Percentiles rank a stretch among this genome's conserved stretches.
Evolutionary conservation across 352 stramenopile species (phyloP).

Genomic region (Phytophthora fragariae): DNA sequence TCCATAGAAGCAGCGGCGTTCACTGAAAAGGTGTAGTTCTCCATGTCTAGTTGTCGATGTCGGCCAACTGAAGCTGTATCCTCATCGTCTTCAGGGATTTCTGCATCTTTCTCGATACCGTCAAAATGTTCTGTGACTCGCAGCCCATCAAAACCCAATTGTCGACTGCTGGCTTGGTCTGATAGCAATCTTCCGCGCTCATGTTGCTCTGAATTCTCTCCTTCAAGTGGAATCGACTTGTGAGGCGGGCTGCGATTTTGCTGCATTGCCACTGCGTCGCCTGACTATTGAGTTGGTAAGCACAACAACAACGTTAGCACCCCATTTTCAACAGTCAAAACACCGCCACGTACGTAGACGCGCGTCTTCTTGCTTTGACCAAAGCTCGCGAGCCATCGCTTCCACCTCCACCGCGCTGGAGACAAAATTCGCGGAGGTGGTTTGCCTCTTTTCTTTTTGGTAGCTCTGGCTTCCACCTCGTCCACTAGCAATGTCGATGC

Average conservation of each 20-base stretch:
- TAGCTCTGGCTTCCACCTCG: constrained; percentile 4
- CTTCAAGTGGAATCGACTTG: constrained; percentile 9
- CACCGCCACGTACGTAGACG: constrained; percentile 42
- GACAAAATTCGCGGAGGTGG: constrained; percentile 22
- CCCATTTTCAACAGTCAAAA: background rate
- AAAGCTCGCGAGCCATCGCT: constrained; percentile 31
- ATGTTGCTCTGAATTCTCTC: background rate
- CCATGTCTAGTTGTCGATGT: constrained; percentile 29
- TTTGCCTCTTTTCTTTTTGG: constrained; percentile 23
- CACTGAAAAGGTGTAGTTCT: constrained; percentile 69
- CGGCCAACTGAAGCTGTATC: background rate
- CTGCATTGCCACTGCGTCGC: constrained; percentile 30
- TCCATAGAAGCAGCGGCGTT: constrained; percentile 56
- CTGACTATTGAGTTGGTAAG: constrained; percentile 26
- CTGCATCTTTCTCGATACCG: constrained; percentile 13
- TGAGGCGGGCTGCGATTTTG: constrained; percentile 9
- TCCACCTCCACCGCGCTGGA: constrained; percentile 31
- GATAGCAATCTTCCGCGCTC: constrained; percentile 13
- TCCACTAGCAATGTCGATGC: constrained; percentile 33
- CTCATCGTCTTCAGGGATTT: constrained; percentile 16
- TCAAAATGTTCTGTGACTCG: constrained; percentile 14
- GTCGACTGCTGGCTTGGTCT: constrained; percentile 15
- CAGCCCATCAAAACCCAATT: constrained; percentile 12
- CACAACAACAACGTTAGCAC: too few relatives aligned
- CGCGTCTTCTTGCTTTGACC: constrained; percentile 39